Conservation (phyloP, 139 green algal species). For the Tetratostichococcus sp. region DNA sequence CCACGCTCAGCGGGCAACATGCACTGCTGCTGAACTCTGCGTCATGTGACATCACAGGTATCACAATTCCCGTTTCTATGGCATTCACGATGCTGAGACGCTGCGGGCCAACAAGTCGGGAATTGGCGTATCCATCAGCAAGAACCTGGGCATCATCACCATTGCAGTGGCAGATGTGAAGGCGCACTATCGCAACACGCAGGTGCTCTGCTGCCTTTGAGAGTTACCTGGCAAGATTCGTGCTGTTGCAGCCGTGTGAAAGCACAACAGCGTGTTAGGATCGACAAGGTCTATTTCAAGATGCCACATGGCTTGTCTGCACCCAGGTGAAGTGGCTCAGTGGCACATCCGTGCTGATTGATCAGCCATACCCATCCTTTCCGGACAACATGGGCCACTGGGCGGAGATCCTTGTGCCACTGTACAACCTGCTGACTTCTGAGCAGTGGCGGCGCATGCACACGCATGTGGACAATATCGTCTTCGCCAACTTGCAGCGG, state of each 20-base stretch:
- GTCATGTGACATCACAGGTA: too few relatives aligned
- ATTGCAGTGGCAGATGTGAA: background rate
- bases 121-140: background rate
- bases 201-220: background rate
- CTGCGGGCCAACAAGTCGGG: background rate
- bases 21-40: too few relatives aligned
- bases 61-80: background rate
- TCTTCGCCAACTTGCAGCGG: conserved; percentile 30
- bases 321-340: conserved; percentile 26
- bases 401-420: conserved; percentile 61
- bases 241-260: too few relatives aligned
- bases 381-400: conserved; percentile 75
- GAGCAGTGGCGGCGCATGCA: conserved; percentile 8
- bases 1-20: too few relatives aligned
- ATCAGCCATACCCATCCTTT: conserved; percentile 65
- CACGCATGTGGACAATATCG: conserved; percentile 1
- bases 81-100: background rate
- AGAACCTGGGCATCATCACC: background rate
- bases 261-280: too few relatives aligned
- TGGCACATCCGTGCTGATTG: conserved; percentile 62
- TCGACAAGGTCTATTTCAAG: too few relatives aligned
- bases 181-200: background rate
- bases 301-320: background rate
- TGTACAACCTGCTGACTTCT: conserved; percentile 42
- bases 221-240: too few relatives aligned